Percentiles rank a stretch among this genome's conserved stretches.
Conservation (phyloP, 805 yeast genomes). For the Candida yuanshanica region DNA sequence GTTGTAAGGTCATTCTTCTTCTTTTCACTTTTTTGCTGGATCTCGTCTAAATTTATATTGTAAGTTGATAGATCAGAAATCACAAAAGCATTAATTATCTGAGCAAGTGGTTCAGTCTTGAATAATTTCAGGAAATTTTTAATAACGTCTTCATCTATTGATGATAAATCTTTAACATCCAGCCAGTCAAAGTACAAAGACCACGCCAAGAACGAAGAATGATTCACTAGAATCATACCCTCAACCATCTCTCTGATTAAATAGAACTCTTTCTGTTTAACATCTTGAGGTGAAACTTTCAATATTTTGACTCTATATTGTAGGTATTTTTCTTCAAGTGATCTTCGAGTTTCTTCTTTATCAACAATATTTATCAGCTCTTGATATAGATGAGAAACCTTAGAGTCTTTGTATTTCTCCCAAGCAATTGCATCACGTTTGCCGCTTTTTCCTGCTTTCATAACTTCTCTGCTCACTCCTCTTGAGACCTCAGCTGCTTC, state of each 20-base stretch:
- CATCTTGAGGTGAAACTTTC: slow-evolving; percentile 41
- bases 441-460: slow-evolving; percentile 25
- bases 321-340: slow-evolving; percentile 55
- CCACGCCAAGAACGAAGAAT: slow-evolving; percentile 66
- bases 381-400: slow-evolving; percentile 48
- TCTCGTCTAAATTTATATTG: slow-evolving; percentile 16
- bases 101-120: slow-evolving; percentile 56
- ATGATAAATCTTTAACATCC: slow-evolving; percentile 47
- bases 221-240: slow-evolving; percentile 67
- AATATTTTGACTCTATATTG: slow-evolving; percentile 51
- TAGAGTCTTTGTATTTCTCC: slow-evolving; percentile 44
- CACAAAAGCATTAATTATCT: slow-evolving; percentile 54
- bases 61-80: slow-evolving; percentile 67
- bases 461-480: slow-evolving; percentile 39
- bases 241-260: slow-evolving; percentile 53
- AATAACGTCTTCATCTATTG: slow-evolving; percentile 42
- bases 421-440: slow-evolving; percentile 37
- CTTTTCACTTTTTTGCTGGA: slow-evolving; percentile 12
- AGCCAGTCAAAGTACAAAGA: slow-evolving; percentile 65
- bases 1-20: slow-evolving; percentile 14
- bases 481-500: slow-evolving; percentile 40
- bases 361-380: slow-evolving; percentile 51
- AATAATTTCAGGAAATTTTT: slow-evolving; percentile 50
- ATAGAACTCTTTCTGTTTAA: slow-evolving; percentile 32
- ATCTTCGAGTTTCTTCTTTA: slow-evolving; percentile 55